These are phyloP conservation scores for Schizosaccharomyces octosporus DNA, from an alignment of 805 yeast species.

Conservation along the genomic window DNA sequence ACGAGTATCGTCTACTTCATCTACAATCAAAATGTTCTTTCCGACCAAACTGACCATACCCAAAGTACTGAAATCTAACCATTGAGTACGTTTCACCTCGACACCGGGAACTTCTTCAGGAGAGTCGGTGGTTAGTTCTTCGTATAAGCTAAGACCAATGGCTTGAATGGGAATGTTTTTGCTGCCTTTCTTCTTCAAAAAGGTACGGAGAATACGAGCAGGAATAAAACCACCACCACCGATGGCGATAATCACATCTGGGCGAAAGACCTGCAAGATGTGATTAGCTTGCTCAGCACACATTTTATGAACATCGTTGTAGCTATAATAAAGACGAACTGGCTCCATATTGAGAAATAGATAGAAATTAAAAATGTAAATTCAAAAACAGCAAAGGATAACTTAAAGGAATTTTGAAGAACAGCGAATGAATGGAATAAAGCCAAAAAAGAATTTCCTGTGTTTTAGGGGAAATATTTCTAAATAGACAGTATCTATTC, in stretches of 20 bases:
- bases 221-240: constrained; percentile 19
- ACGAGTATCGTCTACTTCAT: constrained; percentile 81
- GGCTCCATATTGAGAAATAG: constrained; percentile 8
- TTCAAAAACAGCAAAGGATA: background rate
- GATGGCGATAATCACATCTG: constrained; percentile 79
- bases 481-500: no score
- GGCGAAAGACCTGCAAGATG: constrained; percentile 35
- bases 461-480: no score
- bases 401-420: background rate
- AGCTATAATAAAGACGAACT: constrained; percentile 30
- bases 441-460: no score
- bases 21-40: constrained; percentile 58
- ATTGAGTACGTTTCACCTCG: constrained; percentile 69
- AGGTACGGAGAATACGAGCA: constrained; percentile 61
- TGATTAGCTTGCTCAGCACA: constrained; percentile 43
- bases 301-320: constrained; percentile 60
- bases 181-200: constrained; percentile 63
- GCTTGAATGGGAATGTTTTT: constrained; percentile 89
- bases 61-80: constrained; percentile 63
- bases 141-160: constrained; percentile 64
- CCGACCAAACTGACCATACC: constrained; percentile 52
- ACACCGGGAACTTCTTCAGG: constrained; percentile 34
- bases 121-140: constrained; percentile 12
- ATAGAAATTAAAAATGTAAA: background rate
- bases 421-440: no score